Evolutionary conservation across 306 rosid species (phyloP).

Genomic region (Senna siamea): DNA sequence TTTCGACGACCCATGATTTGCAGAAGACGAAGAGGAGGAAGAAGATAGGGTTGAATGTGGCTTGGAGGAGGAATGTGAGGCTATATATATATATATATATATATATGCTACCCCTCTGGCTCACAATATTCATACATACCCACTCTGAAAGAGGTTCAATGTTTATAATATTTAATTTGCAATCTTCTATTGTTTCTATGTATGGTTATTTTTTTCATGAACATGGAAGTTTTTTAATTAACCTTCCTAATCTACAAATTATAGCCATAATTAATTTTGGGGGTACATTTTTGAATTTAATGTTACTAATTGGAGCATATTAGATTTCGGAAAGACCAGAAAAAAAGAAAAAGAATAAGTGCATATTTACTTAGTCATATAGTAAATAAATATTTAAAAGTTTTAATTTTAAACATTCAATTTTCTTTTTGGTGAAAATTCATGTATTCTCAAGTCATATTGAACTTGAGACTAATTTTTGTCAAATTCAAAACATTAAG

Average conservation of each 20-base stretch:
- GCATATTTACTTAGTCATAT: too few relatives aligned
- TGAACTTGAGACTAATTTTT: too few relatives aligned
- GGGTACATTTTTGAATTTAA: neutral
- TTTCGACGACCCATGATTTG: conserved; percentile 55
- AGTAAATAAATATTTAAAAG: too few relatives aligned
- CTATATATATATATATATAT: too few relatives aligned
- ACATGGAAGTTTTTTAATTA: neutral
- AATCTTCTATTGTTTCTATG: neutral
- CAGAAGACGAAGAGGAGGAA: neutral
- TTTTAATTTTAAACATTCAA: too few relatives aligned
- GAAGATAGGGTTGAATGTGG: neutral
- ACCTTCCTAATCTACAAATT: neutral
- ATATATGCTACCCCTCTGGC: too few relatives aligned
- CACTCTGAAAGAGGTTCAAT: neutral
- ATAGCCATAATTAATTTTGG: neutral
- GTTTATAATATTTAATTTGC: neutral
- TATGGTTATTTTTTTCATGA: neutral
- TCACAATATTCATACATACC: neutral
- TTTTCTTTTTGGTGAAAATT: too few relatives aligned
- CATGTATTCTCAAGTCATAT: too few relatives aligned
- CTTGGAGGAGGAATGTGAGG: neutral
- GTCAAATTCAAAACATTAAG: too few relatives aligned
- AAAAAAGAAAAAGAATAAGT: too few relatives aligned
- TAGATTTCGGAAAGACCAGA: too few relatives aligned
- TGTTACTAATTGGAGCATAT: neutral